Evolutionary conservation across 768 basidiomycete species (phyloP).

Genomic region (Boletus subparvulus): DNA sequence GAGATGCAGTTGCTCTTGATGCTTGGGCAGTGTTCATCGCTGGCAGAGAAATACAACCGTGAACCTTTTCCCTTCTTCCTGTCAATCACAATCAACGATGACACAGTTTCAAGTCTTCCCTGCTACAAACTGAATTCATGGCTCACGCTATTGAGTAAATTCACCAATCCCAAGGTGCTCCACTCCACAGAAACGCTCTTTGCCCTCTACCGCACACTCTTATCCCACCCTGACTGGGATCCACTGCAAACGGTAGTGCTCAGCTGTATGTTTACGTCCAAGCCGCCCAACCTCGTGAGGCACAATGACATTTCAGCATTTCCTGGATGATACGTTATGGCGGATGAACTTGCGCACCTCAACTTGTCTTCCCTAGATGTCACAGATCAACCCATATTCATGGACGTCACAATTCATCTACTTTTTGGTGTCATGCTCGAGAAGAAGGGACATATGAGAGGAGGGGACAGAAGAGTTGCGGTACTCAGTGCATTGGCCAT

Average conservation of each 20-base stretch:
- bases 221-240: constrained; percentile 80
- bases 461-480: constrained; percentile 68
- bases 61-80: constrained; percentile 85
- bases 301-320: constrained; percentile 62
- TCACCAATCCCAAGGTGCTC: no score
- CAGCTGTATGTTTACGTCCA: constrained; percentile 81
- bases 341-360: constrained; percentile 77
- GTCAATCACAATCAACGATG: no score
- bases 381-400: constrained; percentile 58
- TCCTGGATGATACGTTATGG: constrained; percentile 86
- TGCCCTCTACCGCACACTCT: constrained; percentile 63
- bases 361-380: constrained; percentile 57
- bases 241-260: constrained; percentile 73
- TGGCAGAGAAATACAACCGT: constrained; percentile 86
- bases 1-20: constrained; percentile 76
- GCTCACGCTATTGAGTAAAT: constrained; percentile 85
- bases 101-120: no score
- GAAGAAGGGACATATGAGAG: constrained; percentile 63
- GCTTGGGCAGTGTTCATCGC: constrained; percentile 62
- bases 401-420: constrained; percentile 70
- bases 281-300: constrained; percentile 51
- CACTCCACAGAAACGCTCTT: constrained; percentile 68
- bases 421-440: constrained; percentile 90
- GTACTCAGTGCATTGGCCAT: constrained; percentile 67
- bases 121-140: constrained; percentile 68